Evolutionary conservation across 768 basidiomycete species (phyloP), one percentile per base, ranked within the genome.

Genomic region (Kwoniella shandongensis): DNA sequence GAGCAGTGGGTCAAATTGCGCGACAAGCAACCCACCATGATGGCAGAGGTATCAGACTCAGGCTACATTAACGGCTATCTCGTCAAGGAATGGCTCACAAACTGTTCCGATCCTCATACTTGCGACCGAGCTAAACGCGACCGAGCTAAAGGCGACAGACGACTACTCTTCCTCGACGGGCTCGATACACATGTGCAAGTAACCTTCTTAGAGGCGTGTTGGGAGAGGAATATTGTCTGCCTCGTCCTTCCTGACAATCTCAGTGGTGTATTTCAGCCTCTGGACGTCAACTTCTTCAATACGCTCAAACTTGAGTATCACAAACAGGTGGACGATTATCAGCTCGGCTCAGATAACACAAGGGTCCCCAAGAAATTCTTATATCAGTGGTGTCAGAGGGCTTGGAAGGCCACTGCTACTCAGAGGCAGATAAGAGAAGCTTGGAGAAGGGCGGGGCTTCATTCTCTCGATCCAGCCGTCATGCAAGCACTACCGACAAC

Each of bases 241-340:
- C 44, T 61, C 41, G 30, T 61, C 20, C 18, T 61, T 18, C 59
- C 59, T 35, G 52, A 53, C 18, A 38, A 51, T 27, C 23, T 55
- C 27, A 54, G 39, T 41, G 52, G 38, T 15, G 8, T n/a, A 18
- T 51, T 55, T 44, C 59, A 61, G 40, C 59, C 59, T 7, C 47
- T 61, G 2, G 53, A 55, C 40, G 59, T 61, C 39, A 47, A 55
- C 44, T 50, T 61, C 32, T 61, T 61, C 59, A 50, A 45, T 29
- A 23, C 17, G 23, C 26, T 61, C 10, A 61, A 61, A 38, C 7
- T 12, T 3, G 3, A 17, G 18, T 61, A 55, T 20, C 23, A 40
- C 29, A 0, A 44, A 17, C 47, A 30, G 17, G 15, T 56, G 15
- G 26, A 51, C 35, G 18, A 51, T 6, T 55, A 61, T 47, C 30